Evolutionary conservation across 2,329 filamentous ascomycete genomes (phyloP).

Genomic region (Coleophoma eucalyptorum): DNA sequence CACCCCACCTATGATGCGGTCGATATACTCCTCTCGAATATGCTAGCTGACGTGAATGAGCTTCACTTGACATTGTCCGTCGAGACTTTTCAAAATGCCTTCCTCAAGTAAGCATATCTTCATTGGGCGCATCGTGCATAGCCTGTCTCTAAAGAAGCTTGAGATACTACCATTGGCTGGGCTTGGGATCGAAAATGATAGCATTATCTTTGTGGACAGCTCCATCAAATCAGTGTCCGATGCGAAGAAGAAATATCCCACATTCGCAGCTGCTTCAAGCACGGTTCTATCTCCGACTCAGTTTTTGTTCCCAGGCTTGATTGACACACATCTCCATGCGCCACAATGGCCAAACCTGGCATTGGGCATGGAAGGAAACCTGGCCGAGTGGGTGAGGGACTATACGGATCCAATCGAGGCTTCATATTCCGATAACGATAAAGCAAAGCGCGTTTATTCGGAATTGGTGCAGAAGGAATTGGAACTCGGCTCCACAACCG

Average conservation of each 20-base stretch:
- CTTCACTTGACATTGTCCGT: too few relatives aligned
- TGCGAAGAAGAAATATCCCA: background rate
- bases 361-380: conserved; percentile 17
- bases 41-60: too few relatives aligned
- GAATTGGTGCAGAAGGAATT: conserved; percentile 75
- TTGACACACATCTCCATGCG: conserved; percentile 68
- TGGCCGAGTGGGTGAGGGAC: conserved; percentile 59
- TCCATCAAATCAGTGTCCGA: background rate
- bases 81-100: background rate
- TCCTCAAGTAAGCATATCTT: conserved; percentile 1
- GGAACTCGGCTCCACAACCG: conserved; percentile 83
- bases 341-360: conserved; percentile 48
- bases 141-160: background rate
- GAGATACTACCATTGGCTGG: background rate
- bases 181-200: background rate
- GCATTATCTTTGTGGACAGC: background rate
- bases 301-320: conserved; percentile 55
- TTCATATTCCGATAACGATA: conserved; percentile 58
- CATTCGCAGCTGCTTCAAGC: background rate
- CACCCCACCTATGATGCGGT: background rate
- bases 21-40: background rate
- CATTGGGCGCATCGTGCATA: conserved; percentile 2
- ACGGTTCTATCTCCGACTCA: conserved; percentile 1
- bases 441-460: conserved; percentile 68
- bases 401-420: conserved; percentile 64